phyloP scores from a whole-genome alignment of 352 stramenopile species.

The Albugo laibachii region DNA sequence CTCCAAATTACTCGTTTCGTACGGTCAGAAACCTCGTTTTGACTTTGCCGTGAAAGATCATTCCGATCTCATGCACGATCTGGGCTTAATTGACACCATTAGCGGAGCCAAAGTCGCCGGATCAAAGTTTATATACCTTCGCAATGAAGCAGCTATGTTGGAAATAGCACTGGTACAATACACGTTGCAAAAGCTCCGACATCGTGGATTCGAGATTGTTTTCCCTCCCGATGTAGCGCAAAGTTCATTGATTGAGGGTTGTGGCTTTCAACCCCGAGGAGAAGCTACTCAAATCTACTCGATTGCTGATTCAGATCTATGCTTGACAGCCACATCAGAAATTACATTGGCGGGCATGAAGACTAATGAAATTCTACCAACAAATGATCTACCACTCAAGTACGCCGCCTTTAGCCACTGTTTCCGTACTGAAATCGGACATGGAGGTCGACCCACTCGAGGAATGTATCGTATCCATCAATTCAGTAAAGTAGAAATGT shows the following conservation, averaged over 20 bases:
- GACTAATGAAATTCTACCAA: constrained; percentile 48
- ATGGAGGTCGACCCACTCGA: constrained; percentile 40
- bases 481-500: constrained; percentile 84
- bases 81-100: constrained; percentile 60
- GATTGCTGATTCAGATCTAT: constrained; percentile 65
- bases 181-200: constrained; percentile 43
- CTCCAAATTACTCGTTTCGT: constrained; percentile 24
- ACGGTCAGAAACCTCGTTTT: constrained; percentile 34
- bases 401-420: constrained; percentile 73
- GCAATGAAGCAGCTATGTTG: constrained; percentile 75
- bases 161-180: constrained; percentile 72
- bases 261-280: constrained; percentile 69
- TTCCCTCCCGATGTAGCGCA: constrained; percentile 71
- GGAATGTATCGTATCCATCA: constrained; percentile 82
- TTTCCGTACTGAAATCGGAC: constrained; percentile 75
- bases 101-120: constrained; percentile 40
- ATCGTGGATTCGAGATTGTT: constrained; percentile 48
- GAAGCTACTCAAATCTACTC: constrained; percentile 79
- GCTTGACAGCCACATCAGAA: constrained; percentile 66
- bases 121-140: constrained; percentile 73
- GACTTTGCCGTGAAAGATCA: constrained; percentile 44
- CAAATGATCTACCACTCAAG: constrained; percentile 34
- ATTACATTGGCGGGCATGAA: constrained; percentile 67
- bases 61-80: constrained; percentile 36
- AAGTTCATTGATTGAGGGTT: constrained; percentile 63